A percentile compares a stretch with the other conserved stretches of the same genome.
phyloP scores from a whole-genome alignment of 2,329 filamentous ascomycete genomes.

The Aspergillus clavatus region DNA sequence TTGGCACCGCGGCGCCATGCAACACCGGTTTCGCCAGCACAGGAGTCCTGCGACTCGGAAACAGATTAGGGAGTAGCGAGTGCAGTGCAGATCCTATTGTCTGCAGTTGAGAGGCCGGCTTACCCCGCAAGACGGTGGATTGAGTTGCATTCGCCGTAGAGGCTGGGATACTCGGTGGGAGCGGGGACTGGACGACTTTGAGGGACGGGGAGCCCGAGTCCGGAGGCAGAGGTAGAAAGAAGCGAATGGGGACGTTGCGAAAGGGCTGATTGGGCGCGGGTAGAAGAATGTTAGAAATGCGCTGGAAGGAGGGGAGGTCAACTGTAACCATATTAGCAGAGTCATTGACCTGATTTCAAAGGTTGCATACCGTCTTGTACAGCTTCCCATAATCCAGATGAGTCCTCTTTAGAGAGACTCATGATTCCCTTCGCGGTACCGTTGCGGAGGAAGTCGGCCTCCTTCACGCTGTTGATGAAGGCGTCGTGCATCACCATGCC shows the following conservation, averaged over 20 bases:
- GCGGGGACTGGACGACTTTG: slow-evolving; percentile 70
- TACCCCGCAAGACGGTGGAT: slow-evolving; percentile 12
- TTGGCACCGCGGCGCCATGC: slow-evolving; percentile 79
- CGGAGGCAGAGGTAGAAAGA: slow-evolving; percentile 73
- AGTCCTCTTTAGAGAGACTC: slow-evolving; percentile 79
- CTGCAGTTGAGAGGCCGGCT: slow-evolving; percentile 49
- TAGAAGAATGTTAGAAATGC: slow-evolving; percentile 72
- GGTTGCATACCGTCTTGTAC: slow-evolving; percentile 62
- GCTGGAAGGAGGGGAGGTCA: slow-evolving; percentile 66
- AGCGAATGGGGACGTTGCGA: slow-evolving; percentile 76
- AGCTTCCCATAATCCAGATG: slow-evolving; percentile 73
- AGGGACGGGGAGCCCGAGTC: slow-evolving; percentile 46
- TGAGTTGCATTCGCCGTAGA: slow-evolving; percentile 24
- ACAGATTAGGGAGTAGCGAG: slow-evolving; percentile 69
- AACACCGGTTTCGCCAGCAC: slow-evolving; percentile 78
- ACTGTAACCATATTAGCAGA: slow-evolving; percentile 45
- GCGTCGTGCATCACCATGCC: slow-evolving; percentile 58
- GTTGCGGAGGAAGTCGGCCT: slow-evolving; percentile 83
- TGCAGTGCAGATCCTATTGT: slow-evolving; percentile 76
- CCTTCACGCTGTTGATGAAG: slow-evolving; percentile 66
- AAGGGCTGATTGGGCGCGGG: slow-evolving; percentile 63
- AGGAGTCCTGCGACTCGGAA: slow-evolving; percentile 79
- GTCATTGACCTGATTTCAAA: neutral
- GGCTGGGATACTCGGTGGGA: slow-evolving; percentile 49
- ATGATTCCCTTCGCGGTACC: slow-evolving; percentile 87